Evolutionary conservation across 1,284 basidiomycete species (phyloP).

Genomic region (Papiliotrema fonsecae): DNA sequence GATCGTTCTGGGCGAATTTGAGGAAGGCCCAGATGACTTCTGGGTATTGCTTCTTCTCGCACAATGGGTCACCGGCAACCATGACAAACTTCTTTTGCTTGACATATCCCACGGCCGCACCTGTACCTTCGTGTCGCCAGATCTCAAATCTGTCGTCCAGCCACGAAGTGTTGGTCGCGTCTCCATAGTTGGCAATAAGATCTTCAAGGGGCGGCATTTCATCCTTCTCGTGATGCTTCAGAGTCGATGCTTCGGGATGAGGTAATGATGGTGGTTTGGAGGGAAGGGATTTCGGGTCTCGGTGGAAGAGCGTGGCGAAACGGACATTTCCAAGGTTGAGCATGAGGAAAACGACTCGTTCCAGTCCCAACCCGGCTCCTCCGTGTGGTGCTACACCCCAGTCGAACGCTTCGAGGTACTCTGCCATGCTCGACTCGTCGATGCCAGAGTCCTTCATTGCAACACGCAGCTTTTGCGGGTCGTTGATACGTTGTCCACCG

Average conservation of each 20-base stretch:
- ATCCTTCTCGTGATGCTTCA: slow-evolving; percentile 3
- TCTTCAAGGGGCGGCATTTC: slow-evolving; percentile 40
- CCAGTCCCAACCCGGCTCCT: slow-evolving; percentile 50
- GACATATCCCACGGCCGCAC: slow-evolving; percentile 54
- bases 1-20: slow-evolving; percentile 42
- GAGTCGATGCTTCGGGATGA: slow-evolving; percentile 23
- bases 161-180: slow-evolving; percentile 57
- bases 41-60: slow-evolving; percentile 49
- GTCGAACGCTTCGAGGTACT: slow-evolving; percentile 52
- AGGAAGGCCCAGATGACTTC: slow-evolving; percentile 52
- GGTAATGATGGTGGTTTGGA: slow-evolving; percentile 16
- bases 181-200: slow-evolving; percentile 56
- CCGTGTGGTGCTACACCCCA: slow-evolving; percentile 53
- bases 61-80: slow-evolving; percentile 55
- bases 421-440: slow-evolving; percentile 21
- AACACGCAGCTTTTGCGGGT: slow-evolving; percentile 47
- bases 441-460: slow-evolving; percentile 37
- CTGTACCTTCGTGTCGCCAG: slow-evolving; percentile 53
- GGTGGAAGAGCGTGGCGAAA: slow-evolving; percentile 51
- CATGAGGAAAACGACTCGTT: slow-evolving; percentile 50
- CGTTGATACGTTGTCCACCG: slow-evolving; percentile 52
- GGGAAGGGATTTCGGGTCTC: slow-evolving; percentile 35
- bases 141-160: slow-evolving; percentile 56
- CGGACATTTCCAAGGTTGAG: slow-evolving; percentile 51
- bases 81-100: slow-evolving; percentile 47